Evolutionary conservation across 345 rosid species (phyloP), one percentile per base, ranked within the genome.

Genomic region (Diplotaxis tenuifolia): DNA sequence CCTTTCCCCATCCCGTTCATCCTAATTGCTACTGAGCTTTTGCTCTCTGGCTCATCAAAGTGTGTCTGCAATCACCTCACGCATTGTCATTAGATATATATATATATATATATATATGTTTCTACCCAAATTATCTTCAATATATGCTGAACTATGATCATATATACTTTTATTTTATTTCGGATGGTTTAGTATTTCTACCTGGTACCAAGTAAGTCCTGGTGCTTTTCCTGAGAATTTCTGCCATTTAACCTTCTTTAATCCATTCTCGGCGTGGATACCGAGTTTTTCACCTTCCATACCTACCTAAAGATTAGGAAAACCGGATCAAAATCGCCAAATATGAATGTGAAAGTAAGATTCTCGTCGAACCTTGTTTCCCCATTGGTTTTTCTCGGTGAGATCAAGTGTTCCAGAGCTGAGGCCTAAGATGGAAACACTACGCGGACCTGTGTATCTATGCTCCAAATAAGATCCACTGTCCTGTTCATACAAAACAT

Each of bases 391-490:
- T 49, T 81, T 73, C 14, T 65, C 28, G 21, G 96, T 78, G 50
- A 96, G 67, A 81, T 96, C 99, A 65, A 89, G 82, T 18, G 91
- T 79, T 75, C 98, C 96, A 1, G 96, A 87, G 83, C 85, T 86
- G 83, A 96, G 75, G 1, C 99, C 99, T 6, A 87, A 80, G 58
- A 92, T 79, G 31, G 88, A 78, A 12, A 91, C 76, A 7, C 85
- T 82, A 11, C 90, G 92, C 66, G 97, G 98, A 21, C 98, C 99
- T 0, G 98, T 96, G 54, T 12, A 89, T 31, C 92, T 84, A 27
- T 80, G 90, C 86, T 95, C 99, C 90, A 95, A 73, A 69, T 92
- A 92, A 75, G 96, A 87, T 83, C 98, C 98, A 62, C 97, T 90
- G 69, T 95, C 99, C 98, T 95, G 78, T 49, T 55, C 3, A 58